Evolutionary conservation across 441 rosid species (phyloP).

Genomic region (Aquilaria agallochum): DNA sequence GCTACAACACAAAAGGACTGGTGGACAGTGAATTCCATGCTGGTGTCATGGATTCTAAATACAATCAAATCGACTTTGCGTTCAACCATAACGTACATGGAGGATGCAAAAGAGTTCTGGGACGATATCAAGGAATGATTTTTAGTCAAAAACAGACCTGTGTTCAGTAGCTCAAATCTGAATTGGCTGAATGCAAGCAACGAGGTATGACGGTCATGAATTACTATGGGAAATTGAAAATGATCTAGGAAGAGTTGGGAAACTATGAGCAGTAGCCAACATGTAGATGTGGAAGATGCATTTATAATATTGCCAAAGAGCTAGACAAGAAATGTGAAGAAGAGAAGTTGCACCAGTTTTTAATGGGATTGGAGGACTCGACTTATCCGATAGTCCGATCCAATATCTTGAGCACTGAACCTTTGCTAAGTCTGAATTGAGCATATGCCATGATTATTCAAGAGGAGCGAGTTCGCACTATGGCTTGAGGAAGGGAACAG

Average conservation of each 20-base stretch:
- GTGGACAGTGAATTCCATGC: constrained; percentile 13
- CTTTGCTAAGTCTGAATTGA: constrained; percentile 4
- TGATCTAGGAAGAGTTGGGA: not conserved
- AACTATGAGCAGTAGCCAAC: not conserved
- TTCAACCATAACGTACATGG: constrained; percentile 7
- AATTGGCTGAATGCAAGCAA: constrained; percentile 5
- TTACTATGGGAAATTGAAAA: constrained; percentile 5
- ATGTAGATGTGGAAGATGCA: not conserved
- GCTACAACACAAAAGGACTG: not conserved
- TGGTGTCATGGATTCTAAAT: constrained; percentile 10
- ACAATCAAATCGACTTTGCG: constrained; percentile 7
- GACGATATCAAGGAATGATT: constrained; percentile 10
- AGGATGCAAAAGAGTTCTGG: constrained; percentile 5
- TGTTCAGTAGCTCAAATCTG: not conserved
- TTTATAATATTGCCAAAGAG: not conserved
- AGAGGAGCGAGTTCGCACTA: not conserved
- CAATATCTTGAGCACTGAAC: constrained; percentile 2
- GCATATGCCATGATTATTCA: constrained; percentile 2
- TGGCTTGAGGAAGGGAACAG: not conserved
- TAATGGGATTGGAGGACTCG: constrained; percentile 10
- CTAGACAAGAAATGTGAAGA: constrained; percentile 5
- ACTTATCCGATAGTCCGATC: not conserved
- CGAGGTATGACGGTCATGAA: not conserved
- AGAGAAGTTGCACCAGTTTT: constrained; percentile 1
- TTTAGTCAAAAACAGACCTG: constrained; percentile 3